phyloP scores from a whole-genome alignment of 768 basidiomycete genomes.

The Cantharellus anzutake region DNA sequence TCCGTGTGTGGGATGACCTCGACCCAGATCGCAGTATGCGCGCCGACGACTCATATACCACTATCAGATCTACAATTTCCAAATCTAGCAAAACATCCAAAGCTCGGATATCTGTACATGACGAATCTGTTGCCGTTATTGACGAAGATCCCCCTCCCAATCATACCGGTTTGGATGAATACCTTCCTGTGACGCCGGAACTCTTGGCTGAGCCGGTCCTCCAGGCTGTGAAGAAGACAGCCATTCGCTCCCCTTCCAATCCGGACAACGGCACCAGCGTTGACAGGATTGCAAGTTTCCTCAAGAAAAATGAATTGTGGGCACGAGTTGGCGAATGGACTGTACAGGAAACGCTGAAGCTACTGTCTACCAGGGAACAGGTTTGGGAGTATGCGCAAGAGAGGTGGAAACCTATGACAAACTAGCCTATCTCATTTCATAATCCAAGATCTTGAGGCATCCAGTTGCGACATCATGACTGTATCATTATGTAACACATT shows the following conservation, averaged over 20 bases:
- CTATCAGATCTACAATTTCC: neutral
- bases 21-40: neutral
- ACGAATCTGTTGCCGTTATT: neutral
- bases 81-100: neutral
- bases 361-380: neutral
- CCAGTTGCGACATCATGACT: too few relatives aligned
- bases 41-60: neutral
- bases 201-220: constrained; percentile 29
- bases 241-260: neutral
- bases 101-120: neutral
- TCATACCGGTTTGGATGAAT: constrained; percentile 33
- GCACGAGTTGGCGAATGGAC: neutral
- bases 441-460: too few relatives aligned
- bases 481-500: too few relatives aligned
- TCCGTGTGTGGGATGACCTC: neutral
- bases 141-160: constrained; percentile 17
- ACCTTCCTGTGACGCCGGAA: constrained; percentile 36
- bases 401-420: too few relatives aligned
- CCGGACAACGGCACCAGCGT: neutral
- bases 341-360: neutral
- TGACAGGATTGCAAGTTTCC: neutral
- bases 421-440: too few relatives aligned
- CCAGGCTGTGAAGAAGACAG: neutral
- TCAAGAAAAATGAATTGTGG: neutral
- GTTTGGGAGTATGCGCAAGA: neutral